Base-by-base conservation (phyloP, 257 asterid species). In the Solanum lignicaule region DNA sequence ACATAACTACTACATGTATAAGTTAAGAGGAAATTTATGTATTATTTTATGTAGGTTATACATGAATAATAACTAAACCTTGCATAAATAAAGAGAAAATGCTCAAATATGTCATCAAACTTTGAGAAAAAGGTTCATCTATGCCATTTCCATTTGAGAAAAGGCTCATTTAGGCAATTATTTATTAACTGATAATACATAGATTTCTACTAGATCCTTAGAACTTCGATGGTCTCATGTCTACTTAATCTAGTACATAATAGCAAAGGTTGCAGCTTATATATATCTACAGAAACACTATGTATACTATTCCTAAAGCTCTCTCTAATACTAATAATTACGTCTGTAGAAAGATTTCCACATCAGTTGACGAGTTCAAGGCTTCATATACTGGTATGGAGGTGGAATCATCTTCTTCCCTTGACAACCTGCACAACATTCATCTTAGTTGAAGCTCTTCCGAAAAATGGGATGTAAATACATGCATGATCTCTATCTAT, bases 341-440 rank as follows among this genome's bases (percentile, higher is more conserved):
- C 76, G 18, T 1, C 76, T 6, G 76, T 29, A 69, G 38, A 29
- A 69, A 69, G 76, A 69, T 29, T 69, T 69, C 12, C 76, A 69
- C 35, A 69, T 29, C 33, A 15, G 75, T 73, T 3, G 16, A 21
- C 7, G 82, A 74, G 58, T 14, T 73, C 74, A 84, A 72, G 68
- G 87, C 39, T 55, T 72, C 90, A 88, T 88, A 13, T 29, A 21
- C 74, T 88, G 89, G 89, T 27, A 72, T 5, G 87, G 89, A 27
- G 89, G 90, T 36, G 90, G 86, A 60, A 84, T 84, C 85, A 55
- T 88, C 21, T 84, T 84, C 46, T 71, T 84, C 33, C 38, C 69
- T 73, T 84, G 86, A 74, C 90, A 83, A 21, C 90, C 90, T 84
- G 87, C 74, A 87, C 16, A 88, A 83, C 29, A 73, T 21, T 46